Conservation (phyloP, 2,329 filamentous ascomycete species). For the Grosmannia penicillata region DNA sequence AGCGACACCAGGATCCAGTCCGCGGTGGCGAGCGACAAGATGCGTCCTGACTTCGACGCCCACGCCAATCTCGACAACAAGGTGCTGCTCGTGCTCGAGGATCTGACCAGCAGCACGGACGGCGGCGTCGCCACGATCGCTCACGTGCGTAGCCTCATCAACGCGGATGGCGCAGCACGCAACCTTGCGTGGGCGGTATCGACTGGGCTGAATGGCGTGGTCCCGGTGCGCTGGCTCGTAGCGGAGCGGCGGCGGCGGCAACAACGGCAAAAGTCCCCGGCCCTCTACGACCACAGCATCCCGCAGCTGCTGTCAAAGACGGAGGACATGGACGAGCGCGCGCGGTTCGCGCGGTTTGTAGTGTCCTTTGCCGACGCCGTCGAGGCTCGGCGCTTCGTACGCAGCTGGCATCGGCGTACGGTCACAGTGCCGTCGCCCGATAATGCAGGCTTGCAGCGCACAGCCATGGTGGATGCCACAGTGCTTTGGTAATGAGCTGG, state of each 20-base stretch:
- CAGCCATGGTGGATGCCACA: constrained; percentile 14
- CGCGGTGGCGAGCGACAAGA: no score
- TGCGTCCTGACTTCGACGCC: constrained; percentile 4
- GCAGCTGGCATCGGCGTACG: constrained; percentile 26
- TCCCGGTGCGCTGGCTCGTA: constrained; percentile 12
- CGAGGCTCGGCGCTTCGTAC: constrained; percentile 36
- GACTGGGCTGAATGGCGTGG: constrained; percentile 9
- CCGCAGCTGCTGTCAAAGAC: constrained; percentile 7
- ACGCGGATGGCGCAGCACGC: constrained; percentile 25
- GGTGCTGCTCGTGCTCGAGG: constrained; percentile 22
- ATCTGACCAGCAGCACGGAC: constrained; percentile 11
- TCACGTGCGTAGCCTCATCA: constrained; percentile 22
- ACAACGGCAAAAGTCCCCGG: neutral
- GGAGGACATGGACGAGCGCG: constrained; percentile 16
- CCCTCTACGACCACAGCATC: no score
- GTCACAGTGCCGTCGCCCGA: constrained; percentile 13
- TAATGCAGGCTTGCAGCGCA: constrained; percentile 4
- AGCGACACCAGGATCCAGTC: constrained; percentile 2
- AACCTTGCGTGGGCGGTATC: constrained; percentile 22
- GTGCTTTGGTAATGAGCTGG: constrained; percentile 13
- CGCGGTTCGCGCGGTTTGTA: constrained; percentile 31
- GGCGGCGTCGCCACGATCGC: constrained; percentile 15
- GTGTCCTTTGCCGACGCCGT: constrained; percentile 38
- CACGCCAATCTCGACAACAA: constrained; percentile 10
- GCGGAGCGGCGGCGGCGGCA: constrained; percentile 6